A percentile compares a stretch with the other conserved stretches of the same genome.
Evolutionary conservation across 2,329 filamentous ascomycete genomes (phyloP).

Genomic region (Cladophialophora chaetospira): DNA sequence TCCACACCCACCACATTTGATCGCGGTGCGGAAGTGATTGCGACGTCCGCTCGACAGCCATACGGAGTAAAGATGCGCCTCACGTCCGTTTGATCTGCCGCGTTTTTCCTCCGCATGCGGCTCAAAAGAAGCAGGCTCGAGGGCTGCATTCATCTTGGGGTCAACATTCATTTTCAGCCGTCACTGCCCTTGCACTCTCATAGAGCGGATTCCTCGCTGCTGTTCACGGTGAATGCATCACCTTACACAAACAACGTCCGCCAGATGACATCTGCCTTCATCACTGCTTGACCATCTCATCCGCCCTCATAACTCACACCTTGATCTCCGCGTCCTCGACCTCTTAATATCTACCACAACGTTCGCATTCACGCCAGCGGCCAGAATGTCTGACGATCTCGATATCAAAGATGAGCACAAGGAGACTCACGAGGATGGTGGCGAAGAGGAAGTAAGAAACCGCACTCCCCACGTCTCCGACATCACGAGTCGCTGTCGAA

Average conservation of each 20-base stretch:
- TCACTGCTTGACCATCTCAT: neutral
- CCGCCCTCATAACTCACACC: neutral
- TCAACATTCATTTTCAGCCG: neutral
- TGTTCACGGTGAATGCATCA: neutral
- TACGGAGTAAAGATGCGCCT: too few relatives aligned
- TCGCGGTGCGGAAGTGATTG: too few relatives aligned
- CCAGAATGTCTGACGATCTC: slow-evolving; percentile 38
- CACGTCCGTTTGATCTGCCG: neutral
- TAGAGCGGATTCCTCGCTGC: too few relatives aligned
- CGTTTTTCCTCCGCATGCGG: neutral
- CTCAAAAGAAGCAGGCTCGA: neutral
- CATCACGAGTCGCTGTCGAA: neutral
- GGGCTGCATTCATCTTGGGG: neutral
- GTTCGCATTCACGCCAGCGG: neutral
- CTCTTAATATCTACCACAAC: neutral
- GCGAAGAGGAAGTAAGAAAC: slow-evolving; percentile 48
- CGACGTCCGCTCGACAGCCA: too few relatives aligned
- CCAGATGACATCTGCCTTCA: neutral
- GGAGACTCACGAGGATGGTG: slow-evolving; percentile 44
- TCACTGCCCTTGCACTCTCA: neutral
- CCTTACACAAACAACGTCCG: neutral
- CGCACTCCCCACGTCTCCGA: neutral
- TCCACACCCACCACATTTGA: too few relatives aligned
- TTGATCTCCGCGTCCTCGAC: neutral
- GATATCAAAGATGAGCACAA: slow-evolving; percentile 43